These are phyloP conservation scores for Corrigiola litoralis DNA, from an alignment of 179 eudicot genomes.

Conservation along the genomic window DNA sequence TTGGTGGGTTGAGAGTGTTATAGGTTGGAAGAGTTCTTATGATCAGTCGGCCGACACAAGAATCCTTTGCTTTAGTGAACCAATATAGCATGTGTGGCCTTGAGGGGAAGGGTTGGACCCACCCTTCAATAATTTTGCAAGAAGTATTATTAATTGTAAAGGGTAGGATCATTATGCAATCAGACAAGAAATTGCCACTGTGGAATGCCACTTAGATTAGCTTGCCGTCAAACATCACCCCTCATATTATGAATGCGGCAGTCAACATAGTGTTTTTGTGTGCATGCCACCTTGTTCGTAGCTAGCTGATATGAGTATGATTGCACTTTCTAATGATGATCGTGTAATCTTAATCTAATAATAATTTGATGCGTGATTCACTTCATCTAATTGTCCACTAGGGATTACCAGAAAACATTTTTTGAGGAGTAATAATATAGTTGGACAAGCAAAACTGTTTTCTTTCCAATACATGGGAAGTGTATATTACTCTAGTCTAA, in stretches of 20 bases:
- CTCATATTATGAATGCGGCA: not conserved
- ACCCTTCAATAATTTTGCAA: not conserved
- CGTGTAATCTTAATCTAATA: not conserved
- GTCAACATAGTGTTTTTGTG: not conserved
- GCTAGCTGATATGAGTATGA: not conserved
- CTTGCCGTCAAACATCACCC: not conserved
- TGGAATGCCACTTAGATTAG: constrained; percentile 5
- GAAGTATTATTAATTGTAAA: not conserved
- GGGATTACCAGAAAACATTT: no score
- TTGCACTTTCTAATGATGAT: not conserved
- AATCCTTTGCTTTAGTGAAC: constrained; percentile 30
- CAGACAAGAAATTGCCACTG: not conserved
- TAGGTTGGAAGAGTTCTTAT: not conserved
- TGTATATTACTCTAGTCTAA: no score
- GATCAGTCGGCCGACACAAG: constrained; percentile 29
- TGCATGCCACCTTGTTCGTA: constrained; percentile 1
- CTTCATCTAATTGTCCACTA: no score
- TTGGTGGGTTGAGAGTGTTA: not conserved
- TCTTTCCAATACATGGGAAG: no score
- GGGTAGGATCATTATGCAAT: not conserved
- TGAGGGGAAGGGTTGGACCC: not conserved
- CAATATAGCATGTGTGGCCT: constrained; percentile 1
- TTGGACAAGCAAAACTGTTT: no score
- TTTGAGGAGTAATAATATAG: no score
- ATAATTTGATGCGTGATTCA: not conserved